Base-by-base conservation (phyloP, 106 monocot species). In the Agapanthus africanus region DNA sequence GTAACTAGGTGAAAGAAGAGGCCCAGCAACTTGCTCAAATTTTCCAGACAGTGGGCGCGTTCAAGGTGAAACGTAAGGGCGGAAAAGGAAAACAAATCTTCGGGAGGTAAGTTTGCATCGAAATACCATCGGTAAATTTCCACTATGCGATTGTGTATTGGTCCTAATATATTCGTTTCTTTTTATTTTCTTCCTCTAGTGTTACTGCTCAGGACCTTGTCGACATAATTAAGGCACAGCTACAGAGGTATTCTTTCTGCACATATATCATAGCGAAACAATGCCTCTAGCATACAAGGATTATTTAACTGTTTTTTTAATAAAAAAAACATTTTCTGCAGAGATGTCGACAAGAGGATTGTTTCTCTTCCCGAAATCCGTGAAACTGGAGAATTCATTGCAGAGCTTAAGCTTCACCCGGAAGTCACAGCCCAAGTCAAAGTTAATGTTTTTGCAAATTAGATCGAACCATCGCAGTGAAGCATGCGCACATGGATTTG, bases 151-250 rank as follows among this genome's bases (percentile, higher is more conserved):
- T n/a, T n/a, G n/a, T n/a, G n/a, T n/a, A n/a, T n/a, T n/a, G n/a
- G n/a, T n/a, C n/a, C n/a, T n/a, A n/a, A n/a, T n/a, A n/a, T n/a
- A n/a, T n/a, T n/a, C n/a, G n/a, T n/a, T n/a, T n/a, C n/a, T n/a
- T 14, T 46, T 31, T 0, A 4, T 37, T 71, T 51, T 30, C 69
- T 51, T 44, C 37, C 44, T 9, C 15, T 80, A 99, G 97, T 71
- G 97, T 99, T 32, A 92, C 92, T 18, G 74, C 92, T 35, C 92
- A 87, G 76, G 97, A 99, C 83, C 65, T 99, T 33, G 92, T 82
- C 8, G 92, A 93, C 75, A 93, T 99, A 33, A 99, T 99, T 61
- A 92, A 87, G 78, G 86, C 92, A n/a, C 97, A 99, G 59, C 61
- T 92, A 1, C 89, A 90, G 21, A 89, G 87, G 97, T 99, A 83